Conservation (phyloP, 257 asterid genomes). For the Solanum paucissectum region DNA sequence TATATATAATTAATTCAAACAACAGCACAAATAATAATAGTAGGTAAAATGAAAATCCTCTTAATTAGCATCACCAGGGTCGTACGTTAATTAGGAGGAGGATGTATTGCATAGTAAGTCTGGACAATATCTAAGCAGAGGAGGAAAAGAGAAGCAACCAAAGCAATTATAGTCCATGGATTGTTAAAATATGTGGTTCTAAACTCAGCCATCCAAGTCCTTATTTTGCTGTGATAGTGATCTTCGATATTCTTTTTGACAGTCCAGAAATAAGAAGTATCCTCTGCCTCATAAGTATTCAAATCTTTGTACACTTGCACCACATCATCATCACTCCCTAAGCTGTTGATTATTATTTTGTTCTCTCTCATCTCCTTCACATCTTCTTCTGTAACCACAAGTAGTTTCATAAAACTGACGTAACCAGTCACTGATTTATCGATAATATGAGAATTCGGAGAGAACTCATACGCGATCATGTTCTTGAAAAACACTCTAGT, state of each 20-base stretch:
- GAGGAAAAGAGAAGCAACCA: neutral
- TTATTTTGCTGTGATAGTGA: neutral
- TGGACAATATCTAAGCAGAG: neutral
- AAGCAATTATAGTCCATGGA: slow-evolving; percentile 1
- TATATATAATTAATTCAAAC: neutral
- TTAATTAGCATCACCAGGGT: neutral
- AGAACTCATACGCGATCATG: neutral
- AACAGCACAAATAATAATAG: no score
- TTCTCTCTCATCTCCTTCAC: neutral
- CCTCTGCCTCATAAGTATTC: neutral
- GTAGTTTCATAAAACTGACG: neutral
- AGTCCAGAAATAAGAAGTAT: accelerated
- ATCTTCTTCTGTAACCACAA: neutral
- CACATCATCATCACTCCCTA: neutral
- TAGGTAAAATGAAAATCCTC: neutral
- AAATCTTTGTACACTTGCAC: neutral
- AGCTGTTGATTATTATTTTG: neutral
- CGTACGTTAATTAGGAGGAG: neutral
- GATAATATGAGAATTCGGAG: accelerated
- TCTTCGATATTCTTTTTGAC: neutral
- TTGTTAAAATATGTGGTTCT: neutral
- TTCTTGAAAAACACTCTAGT: neutral
- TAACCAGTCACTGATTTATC: neutral
- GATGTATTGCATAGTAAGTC: neutral
- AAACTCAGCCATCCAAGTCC: slow-evolving; percentile 1